phyloP scores from a whole-genome alignment of 2,329 filamentous ascomycete species.

The Madurella mycetomatis region DNA sequence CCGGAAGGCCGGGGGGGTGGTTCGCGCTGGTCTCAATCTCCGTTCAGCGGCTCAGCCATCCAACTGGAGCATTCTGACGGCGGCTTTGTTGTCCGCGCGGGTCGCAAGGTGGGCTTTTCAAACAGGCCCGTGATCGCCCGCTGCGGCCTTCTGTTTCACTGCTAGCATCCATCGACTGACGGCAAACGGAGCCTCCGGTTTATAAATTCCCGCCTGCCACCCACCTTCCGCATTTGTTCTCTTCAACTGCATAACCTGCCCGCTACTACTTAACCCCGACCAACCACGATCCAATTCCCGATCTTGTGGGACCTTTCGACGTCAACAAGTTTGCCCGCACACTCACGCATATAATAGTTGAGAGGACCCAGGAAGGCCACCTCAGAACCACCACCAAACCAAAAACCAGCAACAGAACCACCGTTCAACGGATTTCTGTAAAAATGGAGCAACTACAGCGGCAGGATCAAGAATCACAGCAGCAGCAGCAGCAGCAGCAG shows the following conservation, averaged over 20 bases:
- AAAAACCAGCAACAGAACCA: conserved; percentile 1
- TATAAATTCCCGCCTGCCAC: conserved; percentile 12
- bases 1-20: not conserved
- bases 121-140: conserved; percentile 9
- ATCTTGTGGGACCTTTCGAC: no score
- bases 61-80: conserved; percentile 14
- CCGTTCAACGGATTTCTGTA: not conserved
- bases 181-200: not conserved
- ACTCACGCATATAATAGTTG: not conserved
- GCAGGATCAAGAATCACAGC: not conserved
- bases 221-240: conserved; percentile 13
- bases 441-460: conserved; percentile 18
- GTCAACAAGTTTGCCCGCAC: not conserved
- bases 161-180: not conserved
- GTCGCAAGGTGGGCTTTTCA: conserved; percentile 3
- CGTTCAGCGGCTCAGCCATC: conserved; percentile 18
- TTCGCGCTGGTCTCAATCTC: conserved; percentile 3
- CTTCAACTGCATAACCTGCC: not conserved
- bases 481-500: conserved; percentile 3
- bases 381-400: not conserved
- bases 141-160: conserved; percentile 10
- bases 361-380: not conserved
- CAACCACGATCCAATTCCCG: no score
- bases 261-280: no score
- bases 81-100: conserved; percentile 7